Evolutionary conservation across 257 asterid species (phyloP).

Genomic region (Nicotiana tabacum): DNA sequence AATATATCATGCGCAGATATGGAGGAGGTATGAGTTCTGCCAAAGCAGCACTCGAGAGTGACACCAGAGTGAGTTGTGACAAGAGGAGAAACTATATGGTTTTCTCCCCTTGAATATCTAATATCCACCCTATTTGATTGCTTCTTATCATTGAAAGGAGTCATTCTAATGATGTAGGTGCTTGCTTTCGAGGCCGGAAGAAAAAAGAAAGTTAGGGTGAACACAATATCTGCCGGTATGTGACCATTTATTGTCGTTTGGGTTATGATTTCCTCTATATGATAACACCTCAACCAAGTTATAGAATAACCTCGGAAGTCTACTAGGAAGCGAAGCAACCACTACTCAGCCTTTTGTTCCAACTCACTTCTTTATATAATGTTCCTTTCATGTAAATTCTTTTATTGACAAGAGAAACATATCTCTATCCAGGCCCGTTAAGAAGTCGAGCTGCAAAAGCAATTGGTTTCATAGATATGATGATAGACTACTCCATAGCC

Average conservation of each 20-base stretch:
- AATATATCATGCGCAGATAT: conserved; percentile 35
- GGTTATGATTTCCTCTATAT: not conserved
- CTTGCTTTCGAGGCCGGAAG: conserved; percentile 96
- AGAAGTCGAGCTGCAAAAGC: conserved; percentile 95
- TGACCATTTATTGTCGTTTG: not conserved
- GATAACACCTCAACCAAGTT: not conserved
- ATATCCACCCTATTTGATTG: not conserved
- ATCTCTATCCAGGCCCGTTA: conserved; percentile 50
- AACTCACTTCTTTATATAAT: not conserved
- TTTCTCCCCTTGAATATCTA: not conserved
- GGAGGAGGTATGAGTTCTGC: conserved; percentile 99
- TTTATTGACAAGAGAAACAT: not conserved
- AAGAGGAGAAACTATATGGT: not conserved
- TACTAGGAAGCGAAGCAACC: not conserved
- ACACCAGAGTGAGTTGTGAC: conserved; percentile 51
- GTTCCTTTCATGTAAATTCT: not conserved
- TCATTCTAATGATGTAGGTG: conserved; percentile 40
- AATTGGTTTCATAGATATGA: conserved; percentile 83
- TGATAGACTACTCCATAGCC: conserved; percentile 76
- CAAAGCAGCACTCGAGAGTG: conserved; percentile 87
- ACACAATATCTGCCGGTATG: conserved; percentile 90
- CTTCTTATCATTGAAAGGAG: not conserved
- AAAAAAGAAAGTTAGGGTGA: conserved; percentile 77
- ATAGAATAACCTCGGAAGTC: not conserved
- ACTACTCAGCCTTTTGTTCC: not conserved